Evolutionary conservation across 2,329 filamentous ascomycete species (phyloP), one percentile per base, ranked within the genome.

Genomic region (Aspergillus awamori): DNA sequence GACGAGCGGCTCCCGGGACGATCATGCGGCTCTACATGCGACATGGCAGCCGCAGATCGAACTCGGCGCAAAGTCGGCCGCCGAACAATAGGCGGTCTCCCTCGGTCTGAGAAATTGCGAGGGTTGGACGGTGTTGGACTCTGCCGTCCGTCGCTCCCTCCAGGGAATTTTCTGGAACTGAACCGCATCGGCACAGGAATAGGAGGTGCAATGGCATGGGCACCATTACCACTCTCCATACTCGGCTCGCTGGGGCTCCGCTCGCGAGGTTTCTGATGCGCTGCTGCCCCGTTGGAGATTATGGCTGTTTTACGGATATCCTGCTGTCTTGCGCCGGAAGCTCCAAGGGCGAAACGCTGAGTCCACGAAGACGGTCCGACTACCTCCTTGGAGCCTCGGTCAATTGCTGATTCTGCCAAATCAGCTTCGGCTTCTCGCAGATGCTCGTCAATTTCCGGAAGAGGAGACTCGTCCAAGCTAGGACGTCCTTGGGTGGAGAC

Each of bases 151-250:
- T 97, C 92, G 72, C 90, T 93, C 54, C 84, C 81, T 66, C 87
- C 77, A 0, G 87, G 85, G 22, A 89, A 84, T 69, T 89, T 88
- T 62, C 93, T 87, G 5, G 93, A 99, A 76, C 94, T 98, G 30
- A 92, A 91, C 59, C 95, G 84, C 3, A 89, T 89, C 0, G 95
- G 95, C 6, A 99, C 96, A 0, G 95, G 93, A 80, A 96, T 97
- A 0, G 95, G 95, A 28, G 95, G 93, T 56, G 72, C 68, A 54
- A 73, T 70, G 36, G 71, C 74, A n/a, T 74, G 74, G 26, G 69
- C 70, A 55, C 71, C 69, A 60, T 70, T 77, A 47, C 74, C 73
- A 57, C 75, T 77, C 33, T 80, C 76, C 20, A 80, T 72, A 58
- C 76, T 79, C 10, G 80, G 79, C 26, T 77, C 76, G 52, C 79